A percentile compares a stretch with the other conserved stretches of the same genome.
phyloP scores from a whole-genome alignment of 371 early-diverging fungal genomes.

The Mortierella sp. region DNA sequence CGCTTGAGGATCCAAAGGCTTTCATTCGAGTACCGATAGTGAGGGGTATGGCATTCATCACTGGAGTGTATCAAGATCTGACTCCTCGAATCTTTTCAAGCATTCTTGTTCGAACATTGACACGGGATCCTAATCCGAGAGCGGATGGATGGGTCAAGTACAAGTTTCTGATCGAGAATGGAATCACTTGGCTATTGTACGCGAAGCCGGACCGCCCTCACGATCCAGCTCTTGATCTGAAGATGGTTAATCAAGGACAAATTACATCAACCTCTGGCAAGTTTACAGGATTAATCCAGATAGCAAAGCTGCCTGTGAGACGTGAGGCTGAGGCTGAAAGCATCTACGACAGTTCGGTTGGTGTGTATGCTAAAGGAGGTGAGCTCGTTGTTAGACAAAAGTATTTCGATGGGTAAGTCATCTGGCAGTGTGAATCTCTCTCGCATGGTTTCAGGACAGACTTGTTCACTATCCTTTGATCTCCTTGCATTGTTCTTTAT shows the following conservation, averaged over 20 bases:
- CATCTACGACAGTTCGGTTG: slow-evolving; percentile 56
- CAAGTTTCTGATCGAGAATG: slow-evolving; percentile 40
- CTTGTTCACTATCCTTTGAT: no score
- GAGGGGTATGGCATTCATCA: slow-evolving; percentile 64
- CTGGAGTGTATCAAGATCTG: slow-evolving; percentile 56
- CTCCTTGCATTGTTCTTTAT: no score
- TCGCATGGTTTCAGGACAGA: no score
- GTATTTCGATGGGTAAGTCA: slow-evolving; percentile 20
- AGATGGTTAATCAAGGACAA: slow-evolving; percentile 29
- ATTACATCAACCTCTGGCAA: slow-evolving; percentile 25
- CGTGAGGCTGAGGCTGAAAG: slow-evolving; percentile 39
- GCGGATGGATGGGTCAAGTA: slow-evolving; percentile 39
- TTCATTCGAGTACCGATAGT: slow-evolving; percentile 56
- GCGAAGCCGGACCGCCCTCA: slow-evolving; percentile 8
- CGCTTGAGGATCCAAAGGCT: background rate
- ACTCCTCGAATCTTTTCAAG: slow-evolving; percentile 62
- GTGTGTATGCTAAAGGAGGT: slow-evolving; percentile 65
- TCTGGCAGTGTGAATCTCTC: background rate
- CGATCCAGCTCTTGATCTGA: slow-evolving; percentile 10
- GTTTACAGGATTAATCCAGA: slow-evolving; percentile 62
- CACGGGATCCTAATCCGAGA: background rate
- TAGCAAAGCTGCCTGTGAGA: slow-evolving; percentile 59
- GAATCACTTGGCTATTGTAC: slow-evolving; percentile 42
- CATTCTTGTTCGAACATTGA: slow-evolving; percentile 27
- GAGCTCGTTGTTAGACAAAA: slow-evolving; percentile 23